phyloP scores from a whole-genome alignment of 176 grass and related monocot genomes.

The Guadua angustifolia region DNA sequence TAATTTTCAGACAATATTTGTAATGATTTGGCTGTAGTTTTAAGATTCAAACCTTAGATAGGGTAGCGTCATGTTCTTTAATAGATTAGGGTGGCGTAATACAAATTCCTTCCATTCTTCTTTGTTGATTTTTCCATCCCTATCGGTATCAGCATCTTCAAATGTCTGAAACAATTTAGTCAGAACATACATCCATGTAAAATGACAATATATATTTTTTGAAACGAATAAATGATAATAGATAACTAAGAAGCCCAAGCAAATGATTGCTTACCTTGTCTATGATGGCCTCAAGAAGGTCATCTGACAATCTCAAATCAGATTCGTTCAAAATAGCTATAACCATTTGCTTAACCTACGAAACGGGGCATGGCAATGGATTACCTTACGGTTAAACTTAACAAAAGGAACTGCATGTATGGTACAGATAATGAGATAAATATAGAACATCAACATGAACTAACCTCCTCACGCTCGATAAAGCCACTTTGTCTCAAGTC shows the following conservation, averaged over 20 bases:
- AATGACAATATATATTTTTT: neutral
- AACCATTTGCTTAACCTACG: conserved; percentile 88
- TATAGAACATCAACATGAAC: neutral
- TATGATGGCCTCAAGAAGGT: conserved; percentile 73
- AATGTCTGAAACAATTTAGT: conserved; percentile 64
- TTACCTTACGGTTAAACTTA: neutral
- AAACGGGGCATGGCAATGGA: conserved; percentile 33
- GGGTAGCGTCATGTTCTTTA: conserved; percentile 91
- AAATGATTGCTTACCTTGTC: conserved; percentile 61
- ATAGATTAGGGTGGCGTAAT: conserved; percentile 58
- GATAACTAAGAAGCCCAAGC: neutral
- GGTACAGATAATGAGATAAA: neutral
- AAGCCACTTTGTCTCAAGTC: conserved; percentile 84
- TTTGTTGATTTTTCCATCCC: conserved; percentile 77
- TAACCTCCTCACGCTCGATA: conserved; percentile 85
- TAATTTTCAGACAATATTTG: neutral
- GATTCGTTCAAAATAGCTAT: conserved; percentile 84
- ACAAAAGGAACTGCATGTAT: conserved; percentile 21
- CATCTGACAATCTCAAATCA: conserved; percentile 57
- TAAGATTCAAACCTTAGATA: conserved; percentile 62
- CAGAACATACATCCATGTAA: neutral
- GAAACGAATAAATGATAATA: no score
- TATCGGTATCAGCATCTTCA: conserved; percentile 73
- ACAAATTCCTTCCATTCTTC: conserved; percentile 89
- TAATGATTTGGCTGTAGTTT: neutral